Evolutionary conservation across 345 rosid genomes (phyloP), one percentile per base, ranked within the genome.

Genomic region (Mangifera indica): DNA sequence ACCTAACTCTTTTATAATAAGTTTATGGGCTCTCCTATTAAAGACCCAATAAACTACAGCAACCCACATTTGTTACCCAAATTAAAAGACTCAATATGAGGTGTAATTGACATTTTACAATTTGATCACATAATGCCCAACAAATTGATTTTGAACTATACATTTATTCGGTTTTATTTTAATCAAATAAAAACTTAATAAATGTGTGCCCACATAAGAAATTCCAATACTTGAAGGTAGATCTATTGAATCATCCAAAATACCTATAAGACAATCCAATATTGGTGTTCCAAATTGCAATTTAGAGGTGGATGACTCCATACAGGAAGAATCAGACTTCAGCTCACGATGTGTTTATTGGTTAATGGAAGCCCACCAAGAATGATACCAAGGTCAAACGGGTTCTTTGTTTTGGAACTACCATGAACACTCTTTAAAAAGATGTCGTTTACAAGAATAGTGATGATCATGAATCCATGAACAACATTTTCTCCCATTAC

Each of bases 291-390:
- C 97, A 89, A 68, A 78, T 92, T 0, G 95, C 98, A 32, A 82
- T 93, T 2, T 88, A 91, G 94, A 79, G 79, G 81, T 93, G 97
- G 98, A 93, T 93, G 98, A 89, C 93, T 1, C 97, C 98, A 11
- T 77, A 71, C 10, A 91, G 86, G 87, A 93, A 93, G 84, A 77
- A 83, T 15, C 76, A 66, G 25, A 97, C 97, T 0, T 91, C 97
- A 10, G 93, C 98, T 0, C 98, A 93, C 66, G 93, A 88, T 9
- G 89, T 71, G 3, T 91, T 90, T 45, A 87, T 85, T 7, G 93
- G 95, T 0, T 89, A 72, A 54, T 93, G 98, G 97, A 93, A 90
- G 76, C 97, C 94, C 1, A 86, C 90, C 22, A 85, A 86, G 89
- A 93, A 89, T 20, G 97, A 91, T 81, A 93, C 98, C 0, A 66